A percentile compares a stretch with the other conserved stretches of the same genome.
Evolutionary conservation across 208 protist species (phyloP).

Genomic region (Hexamita inflata): DNA sequence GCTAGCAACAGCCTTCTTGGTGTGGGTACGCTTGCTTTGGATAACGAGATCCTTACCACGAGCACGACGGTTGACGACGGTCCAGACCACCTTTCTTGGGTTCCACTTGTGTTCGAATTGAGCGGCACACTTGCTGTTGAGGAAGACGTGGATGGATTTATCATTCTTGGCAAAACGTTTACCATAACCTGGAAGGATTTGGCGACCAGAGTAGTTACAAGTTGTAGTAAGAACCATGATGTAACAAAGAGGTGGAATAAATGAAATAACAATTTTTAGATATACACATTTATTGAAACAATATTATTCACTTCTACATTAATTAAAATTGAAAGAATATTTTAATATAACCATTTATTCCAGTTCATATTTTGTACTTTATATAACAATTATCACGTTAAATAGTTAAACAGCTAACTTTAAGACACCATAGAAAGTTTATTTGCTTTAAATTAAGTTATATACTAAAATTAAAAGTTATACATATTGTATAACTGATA

Average conservation of each 20-base stretch:
- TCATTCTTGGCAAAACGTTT: background rate
- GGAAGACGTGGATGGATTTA: constrained; percentile 3
- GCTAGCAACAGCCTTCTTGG: background rate
- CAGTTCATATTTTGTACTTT: too few species aligned
- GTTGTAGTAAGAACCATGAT: constrained; percentile 6
- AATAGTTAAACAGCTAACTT: too few species aligned
- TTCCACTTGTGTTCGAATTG: constrained; percentile 24
- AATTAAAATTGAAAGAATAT: too few species aligned
- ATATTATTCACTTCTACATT: too few species aligned
- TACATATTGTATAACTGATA: too few species aligned
- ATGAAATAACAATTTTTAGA: too few species aligned
- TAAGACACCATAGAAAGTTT: too few species aligned
- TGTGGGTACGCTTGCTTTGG: background rate
- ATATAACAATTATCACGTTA: too few species aligned
- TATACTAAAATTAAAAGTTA: too few species aligned
- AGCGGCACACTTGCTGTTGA: constrained; percentile 18
- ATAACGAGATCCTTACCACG: constrained; percentile 25
- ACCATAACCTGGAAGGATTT: constrained; percentile 25
- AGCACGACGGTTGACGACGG: constrained; percentile 12
- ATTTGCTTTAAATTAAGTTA: too few species aligned
- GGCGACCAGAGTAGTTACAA: constrained; percentile 28
- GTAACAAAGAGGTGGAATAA: background rate
- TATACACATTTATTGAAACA: too few species aligned
- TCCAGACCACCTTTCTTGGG: constrained; percentile 27
- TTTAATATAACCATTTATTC: too few species aligned